Evolutionary conservation across 208 protist genomes (phyloP).

Genomic region (Angomonas ambiguus): DNA sequence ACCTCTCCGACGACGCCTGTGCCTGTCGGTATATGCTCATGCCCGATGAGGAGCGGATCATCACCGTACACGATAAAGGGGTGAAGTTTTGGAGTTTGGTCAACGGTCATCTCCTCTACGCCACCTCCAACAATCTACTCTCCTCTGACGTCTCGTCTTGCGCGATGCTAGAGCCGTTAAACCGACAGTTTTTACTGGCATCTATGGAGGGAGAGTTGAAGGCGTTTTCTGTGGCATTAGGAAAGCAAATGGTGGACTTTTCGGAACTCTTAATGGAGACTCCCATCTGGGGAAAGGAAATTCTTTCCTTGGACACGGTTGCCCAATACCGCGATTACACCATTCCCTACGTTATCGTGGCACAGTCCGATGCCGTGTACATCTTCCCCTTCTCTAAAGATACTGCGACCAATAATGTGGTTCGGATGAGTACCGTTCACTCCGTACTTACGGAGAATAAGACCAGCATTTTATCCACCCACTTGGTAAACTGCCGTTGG

Average conservation of each 20-base stretch:
- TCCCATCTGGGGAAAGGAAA: slow-evolving; percentile 14
- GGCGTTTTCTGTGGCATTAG: slow-evolving; percentile 35
- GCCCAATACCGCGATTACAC: slow-evolving; percentile 28
- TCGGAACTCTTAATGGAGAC: slow-evolving; percentile 15
- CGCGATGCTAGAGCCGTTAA: slow-evolving; percentile 31
- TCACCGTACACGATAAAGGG: slow-evolving; percentile 40
- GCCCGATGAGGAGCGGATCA: slow-evolving; percentile 22
- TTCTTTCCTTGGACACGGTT: slow-evolving; percentile 35
- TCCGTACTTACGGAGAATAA: slow-evolving; percentile 10
- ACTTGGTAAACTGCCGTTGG: background rate
- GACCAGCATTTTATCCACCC: background rate
- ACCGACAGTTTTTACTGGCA: slow-evolving; percentile 37
- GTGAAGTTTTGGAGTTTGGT: slow-evolving; percentile 35
- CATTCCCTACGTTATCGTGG: slow-evolving; percentile 30
- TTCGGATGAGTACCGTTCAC: slow-evolving; percentile 19
- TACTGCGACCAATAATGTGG: slow-evolving; percentile 11
- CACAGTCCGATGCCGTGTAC: slow-evolving; percentile 17
- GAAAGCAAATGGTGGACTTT: slow-evolving; percentile 27
- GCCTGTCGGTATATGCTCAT: slow-evolving; percentile 46
- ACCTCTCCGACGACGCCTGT: slow-evolving; percentile 33
- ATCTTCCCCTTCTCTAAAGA: slow-evolving; percentile 24
- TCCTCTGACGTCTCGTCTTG: slow-evolving; percentile 32
- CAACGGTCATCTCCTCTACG: slow-evolving; percentile 32
- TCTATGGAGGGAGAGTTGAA: slow-evolving; percentile 44
- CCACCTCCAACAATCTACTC: slow-evolving; percentile 20